A percentile compares a stretch with the other conserved stretches of the same genome.
phyloP scores from a whole-genome alignment of 1,284 basidiomycete species.

The Thelephora terrestris region DNA sequence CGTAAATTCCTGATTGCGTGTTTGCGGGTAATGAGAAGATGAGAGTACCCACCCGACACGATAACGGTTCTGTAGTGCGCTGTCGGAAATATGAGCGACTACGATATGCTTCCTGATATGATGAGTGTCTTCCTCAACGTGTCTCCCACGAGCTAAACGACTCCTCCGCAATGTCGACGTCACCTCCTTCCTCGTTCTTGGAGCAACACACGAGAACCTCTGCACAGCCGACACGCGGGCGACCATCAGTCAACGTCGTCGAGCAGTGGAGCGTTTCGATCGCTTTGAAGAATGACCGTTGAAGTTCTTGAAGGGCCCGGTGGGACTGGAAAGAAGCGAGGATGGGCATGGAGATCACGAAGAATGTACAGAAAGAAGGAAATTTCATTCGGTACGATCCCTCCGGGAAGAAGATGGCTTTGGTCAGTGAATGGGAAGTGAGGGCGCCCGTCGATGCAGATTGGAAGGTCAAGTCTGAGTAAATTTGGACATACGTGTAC shows the following conservation, averaged over 20 bases:
- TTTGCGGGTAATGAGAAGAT: slow-evolving; percentile 28
- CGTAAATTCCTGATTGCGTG: slow-evolving; percentile 35
- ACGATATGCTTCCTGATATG: slow-evolving; percentile 38
- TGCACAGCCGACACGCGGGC: slow-evolving; percentile 40
- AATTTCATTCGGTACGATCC: slow-evolving; percentile 21
- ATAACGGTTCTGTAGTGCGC: slow-evolving; percentile 25
- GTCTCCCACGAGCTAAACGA: slow-evolving; percentile 28
- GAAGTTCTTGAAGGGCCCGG: slow-evolving; percentile 5
- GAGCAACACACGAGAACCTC: slow-evolving; percentile 32
- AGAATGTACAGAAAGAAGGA: slow-evolving; percentile 20
- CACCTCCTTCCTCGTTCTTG: slow-evolving; percentile 20
- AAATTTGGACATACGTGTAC: no score
- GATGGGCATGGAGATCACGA: slow-evolving; percentile 7
- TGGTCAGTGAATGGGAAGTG: slow-evolving; percentile 42
- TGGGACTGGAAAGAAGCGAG: neutral
- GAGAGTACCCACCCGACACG: neutral
- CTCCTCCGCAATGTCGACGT: neutral
- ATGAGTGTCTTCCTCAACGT: slow-evolving; percentile 41
- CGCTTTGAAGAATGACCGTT: neutral
- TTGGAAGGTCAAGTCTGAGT: slow-evolving; percentile 10
- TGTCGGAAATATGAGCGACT: slow-evolving; percentile 43
- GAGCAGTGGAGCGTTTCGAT: slow-evolving; percentile 16
- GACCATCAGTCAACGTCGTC: slow-evolving; percentile 28
- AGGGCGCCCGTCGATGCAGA: slow-evolving; percentile 31
- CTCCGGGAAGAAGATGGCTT: slow-evolving; percentile 23